These are phyloP conservation scores for Aspergillus unguis DNA, from an alignment of 2,329 filamentous ascomycete species.

Conservation along the genomic window DNA sequence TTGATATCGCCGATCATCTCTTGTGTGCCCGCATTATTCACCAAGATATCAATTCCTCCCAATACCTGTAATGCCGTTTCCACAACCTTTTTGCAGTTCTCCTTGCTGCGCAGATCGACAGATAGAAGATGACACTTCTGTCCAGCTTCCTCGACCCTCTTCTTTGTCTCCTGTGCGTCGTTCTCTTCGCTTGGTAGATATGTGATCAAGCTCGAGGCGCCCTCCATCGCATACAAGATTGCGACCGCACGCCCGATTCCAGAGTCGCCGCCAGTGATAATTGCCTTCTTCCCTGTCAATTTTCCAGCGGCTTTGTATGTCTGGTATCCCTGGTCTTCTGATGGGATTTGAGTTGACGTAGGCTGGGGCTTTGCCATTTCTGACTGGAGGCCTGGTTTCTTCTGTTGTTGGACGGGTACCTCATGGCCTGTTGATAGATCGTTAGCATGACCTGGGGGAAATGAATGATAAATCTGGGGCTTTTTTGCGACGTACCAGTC, in stretches of 20 bases:
- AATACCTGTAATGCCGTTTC: constrained; percentile 64
- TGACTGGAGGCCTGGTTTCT: constrained; percentile 52
- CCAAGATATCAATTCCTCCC: constrained; percentile 65
- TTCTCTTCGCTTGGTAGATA: constrained; percentile 73
- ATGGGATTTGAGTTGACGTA: constrained; percentile 63
- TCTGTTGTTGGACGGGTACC: constrained; percentile 52
- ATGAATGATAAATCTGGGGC: background rate
- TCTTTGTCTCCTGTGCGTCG: constrained; percentile 72
- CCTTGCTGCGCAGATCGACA: constrained; percentile 61
- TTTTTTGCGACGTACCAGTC: constrained; percentile 23
- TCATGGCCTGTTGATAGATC: constrained; percentile 42
- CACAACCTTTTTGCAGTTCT: constrained; percentile 68
- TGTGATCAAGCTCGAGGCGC: constrained; percentile 68
- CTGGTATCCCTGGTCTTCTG: constrained; percentile 63
- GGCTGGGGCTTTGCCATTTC: constrained; percentile 58
- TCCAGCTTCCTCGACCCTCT: constrained; percentile 64
- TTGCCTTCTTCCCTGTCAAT: constrained; percentile 67
- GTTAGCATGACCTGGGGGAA: background rate
- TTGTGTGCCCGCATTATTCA: constrained; percentile 70
- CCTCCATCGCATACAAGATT: constrained; percentile 76
- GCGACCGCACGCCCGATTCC: constrained; percentile 75
- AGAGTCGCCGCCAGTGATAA: constrained; percentile 78
- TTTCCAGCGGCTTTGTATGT: constrained; percentile 74
- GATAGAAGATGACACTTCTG: constrained; percentile 62
- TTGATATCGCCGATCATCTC: constrained; percentile 70